A percentile compares a stretch with the other conserved stretches of the same genome.
phyloP scores from a whole-genome alignment of 108 stramenopile species.

The Epithemia pelagica region DNA sequence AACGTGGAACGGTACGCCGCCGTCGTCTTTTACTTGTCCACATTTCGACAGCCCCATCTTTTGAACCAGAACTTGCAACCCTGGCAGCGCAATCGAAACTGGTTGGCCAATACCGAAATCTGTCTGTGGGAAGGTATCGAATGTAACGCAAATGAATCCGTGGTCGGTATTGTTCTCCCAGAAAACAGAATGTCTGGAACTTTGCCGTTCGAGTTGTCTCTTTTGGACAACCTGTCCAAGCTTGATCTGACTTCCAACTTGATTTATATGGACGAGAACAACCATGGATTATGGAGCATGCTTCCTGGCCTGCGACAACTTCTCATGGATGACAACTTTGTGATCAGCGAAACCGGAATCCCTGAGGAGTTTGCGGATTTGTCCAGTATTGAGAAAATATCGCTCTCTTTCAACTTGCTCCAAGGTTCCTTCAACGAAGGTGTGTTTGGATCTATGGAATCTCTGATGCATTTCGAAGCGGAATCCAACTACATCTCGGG shows the following conservation, averaged over 20 bases:
- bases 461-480: conserved; percentile 43
- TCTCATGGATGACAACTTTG: conserved; percentile 49
- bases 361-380: conserved; percentile 22
- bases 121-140: conserved; percentile 49
- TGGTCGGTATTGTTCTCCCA: conserved; percentile 27
- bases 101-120: conserved; percentile 24
- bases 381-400: conserved; percentile 25
- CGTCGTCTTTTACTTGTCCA: conserved; percentile 40
- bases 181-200: conserved; percentile 32
- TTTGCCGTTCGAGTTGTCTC: conserved; percentile 29
- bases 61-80: conserved; percentile 13
- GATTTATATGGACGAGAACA: conserved; percentile 23
- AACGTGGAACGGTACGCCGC: conserved; percentile 36
- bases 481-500: conserved; percentile 48
- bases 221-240: conserved; percentile 22
- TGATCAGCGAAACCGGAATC: conserved; percentile 31
- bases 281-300: conserved; percentile 20
- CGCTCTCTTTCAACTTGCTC: conserved; percentile 40
- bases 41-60: conserved; percentile 20
- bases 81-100: conserved; percentile 28
- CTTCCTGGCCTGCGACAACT: conserved; percentile 28
- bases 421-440: conserved; percentile 25
- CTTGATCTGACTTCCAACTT: conserved; percentile 32
- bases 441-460: conserved; percentile 18
- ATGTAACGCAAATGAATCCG: conserved; percentile 14